Evolutionary conservation across 2,329 filamentous ascomycete genomes (phyloP).

Genomic region (Pseudocercospora vitis): DNA sequence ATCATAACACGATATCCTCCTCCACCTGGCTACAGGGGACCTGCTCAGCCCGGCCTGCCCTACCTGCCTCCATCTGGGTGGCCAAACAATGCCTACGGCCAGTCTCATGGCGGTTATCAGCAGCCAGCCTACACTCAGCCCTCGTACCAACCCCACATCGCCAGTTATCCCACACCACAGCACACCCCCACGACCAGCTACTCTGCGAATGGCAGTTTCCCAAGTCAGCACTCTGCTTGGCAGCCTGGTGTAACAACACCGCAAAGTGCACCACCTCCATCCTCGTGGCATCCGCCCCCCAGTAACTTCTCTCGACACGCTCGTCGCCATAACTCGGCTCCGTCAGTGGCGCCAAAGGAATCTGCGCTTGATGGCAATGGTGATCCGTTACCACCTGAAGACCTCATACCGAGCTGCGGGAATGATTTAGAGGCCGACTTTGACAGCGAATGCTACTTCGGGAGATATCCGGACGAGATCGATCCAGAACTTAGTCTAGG

Average conservation of each 20-base stretch:
- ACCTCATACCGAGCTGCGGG: conserved; percentile 11
- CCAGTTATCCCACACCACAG: conserved; percentile 13
- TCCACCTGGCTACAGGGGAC: conserved; percentile 47
- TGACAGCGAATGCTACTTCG: conserved; percentile 46
- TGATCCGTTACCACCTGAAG: conserved; percentile 28
- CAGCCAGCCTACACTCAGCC: conserved; percentile 7
- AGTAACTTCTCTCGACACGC: background rate
- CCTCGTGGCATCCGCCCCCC: conserved; percentile 25
- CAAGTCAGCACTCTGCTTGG: conserved; percentile 12
- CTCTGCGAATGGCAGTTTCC: conserved; percentile 1
- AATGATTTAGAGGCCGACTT: conserved; percentile 44
- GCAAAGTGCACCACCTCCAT: conserved; percentile 17
- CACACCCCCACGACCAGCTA: conserved; percentile 7
- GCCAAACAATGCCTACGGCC: conserved; percentile 21
- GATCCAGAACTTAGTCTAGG: conserved; percentile 48
- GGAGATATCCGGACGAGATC: conserved; percentile 47
- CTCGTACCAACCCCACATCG: conserved; percentile 26
- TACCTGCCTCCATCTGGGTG: conserved; percentile 24
- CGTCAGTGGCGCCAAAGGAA: conserved; percentile 6
- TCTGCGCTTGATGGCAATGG: conserved; percentile 32
- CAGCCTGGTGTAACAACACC: conserved; percentile 13
- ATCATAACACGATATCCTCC: conserved; percentile 53
- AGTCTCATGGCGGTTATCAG: conserved; percentile 13
- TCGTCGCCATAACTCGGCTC: conserved; percentile 27
- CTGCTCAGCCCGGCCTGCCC: conserved; percentile 24